phyloP scores from a whole-genome alignment of 75 land plant species.

The Picea glauca region DNA sequence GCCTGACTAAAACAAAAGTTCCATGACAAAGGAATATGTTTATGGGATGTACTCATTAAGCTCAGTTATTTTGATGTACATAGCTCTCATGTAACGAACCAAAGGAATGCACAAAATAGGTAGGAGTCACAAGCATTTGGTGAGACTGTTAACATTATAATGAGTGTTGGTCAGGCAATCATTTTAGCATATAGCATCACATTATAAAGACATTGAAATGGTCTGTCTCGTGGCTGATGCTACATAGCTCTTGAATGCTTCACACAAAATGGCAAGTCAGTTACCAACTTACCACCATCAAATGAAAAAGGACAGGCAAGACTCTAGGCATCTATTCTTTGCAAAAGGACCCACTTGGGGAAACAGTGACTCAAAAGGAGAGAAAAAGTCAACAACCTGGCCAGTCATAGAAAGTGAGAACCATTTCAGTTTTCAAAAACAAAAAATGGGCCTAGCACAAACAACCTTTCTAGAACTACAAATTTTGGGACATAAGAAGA shows the following conservation, averaged over 20 bases:
- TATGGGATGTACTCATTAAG: not conserved
- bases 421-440: too few species aligned
- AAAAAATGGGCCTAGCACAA: too few species aligned
- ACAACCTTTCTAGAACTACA: too few species aligned
- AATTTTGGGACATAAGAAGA: too few species aligned
- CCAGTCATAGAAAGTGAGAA: too few species aligned
- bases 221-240: not conserved
- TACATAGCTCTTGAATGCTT: not conserved
- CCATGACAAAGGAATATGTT: not conserved
- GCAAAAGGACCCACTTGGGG: too few species aligned
- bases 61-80: not conserved
- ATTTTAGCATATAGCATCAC: not conserved
- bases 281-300: too few species aligned
- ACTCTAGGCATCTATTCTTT: too few species aligned
- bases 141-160: not conserved
- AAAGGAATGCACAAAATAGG: not conserved
- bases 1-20: not conserved
- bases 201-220: not conserved
- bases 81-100: not conserved
- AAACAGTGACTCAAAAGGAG: too few species aligned
- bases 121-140: not conserved
- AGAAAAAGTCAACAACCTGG: too few species aligned
- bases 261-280: not conserved
- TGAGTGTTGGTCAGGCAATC: not conserved
- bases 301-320: too few species aligned